Conservation (phyloP, 805 yeast genomes). For the Scheffersomyces coipomensis region DNA sequence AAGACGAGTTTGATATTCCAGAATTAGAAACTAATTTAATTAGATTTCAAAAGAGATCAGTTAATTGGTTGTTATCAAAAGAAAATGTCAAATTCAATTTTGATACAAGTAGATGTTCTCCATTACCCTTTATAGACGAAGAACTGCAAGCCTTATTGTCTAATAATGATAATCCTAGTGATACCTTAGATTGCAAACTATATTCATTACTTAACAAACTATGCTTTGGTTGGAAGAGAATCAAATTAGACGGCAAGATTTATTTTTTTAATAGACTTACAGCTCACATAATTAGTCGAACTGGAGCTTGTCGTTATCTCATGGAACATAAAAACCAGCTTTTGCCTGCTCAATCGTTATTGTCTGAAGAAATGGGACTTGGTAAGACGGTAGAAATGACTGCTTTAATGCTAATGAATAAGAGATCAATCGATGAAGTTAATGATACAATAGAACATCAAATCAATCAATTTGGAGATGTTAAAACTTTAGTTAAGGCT, state of each 20-base stretch:
- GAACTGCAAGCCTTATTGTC: constrained; percentile 1
- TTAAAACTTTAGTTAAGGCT: constrained; percentile 46
- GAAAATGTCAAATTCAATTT: constrained; percentile 45
- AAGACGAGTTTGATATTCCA: constrained; percentile 30
- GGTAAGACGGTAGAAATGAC: constrained; percentile 91
- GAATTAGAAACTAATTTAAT: constrained; percentile 44
- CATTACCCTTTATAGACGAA: constrained; percentile 15
- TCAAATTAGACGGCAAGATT: constrained; percentile 8
- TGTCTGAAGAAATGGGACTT: constrained; percentile 96
- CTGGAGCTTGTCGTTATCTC: constrained; percentile 26
- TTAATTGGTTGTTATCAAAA: constrained; percentile 53
- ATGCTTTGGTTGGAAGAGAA: constrained; percentile 53
- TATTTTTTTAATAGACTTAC: constrained; percentile 53
- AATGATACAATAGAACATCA: constrained; percentile 26
- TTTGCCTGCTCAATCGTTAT: constrained; percentile 59
- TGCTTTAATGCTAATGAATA: constrained; percentile 62
- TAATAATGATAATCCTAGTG: not conserved
- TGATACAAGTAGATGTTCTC: constrained; percentile 17
- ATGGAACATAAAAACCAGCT: constrained; percentile 22
- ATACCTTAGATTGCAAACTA: constrained; percentile 19
- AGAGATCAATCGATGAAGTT: constrained; percentile 40
- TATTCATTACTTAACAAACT: constrained; percentile 35
- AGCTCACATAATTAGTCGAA: constrained; percentile 41
- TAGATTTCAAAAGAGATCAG: constrained; percentile 53
- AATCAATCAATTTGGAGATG: constrained; percentile 35